A percentile compares a stretch with the other conserved stretches of the same genome.
phyloP scores from a whole-genome alignment of 805 yeast species.

The Yarrowia divulgata region DNA sequence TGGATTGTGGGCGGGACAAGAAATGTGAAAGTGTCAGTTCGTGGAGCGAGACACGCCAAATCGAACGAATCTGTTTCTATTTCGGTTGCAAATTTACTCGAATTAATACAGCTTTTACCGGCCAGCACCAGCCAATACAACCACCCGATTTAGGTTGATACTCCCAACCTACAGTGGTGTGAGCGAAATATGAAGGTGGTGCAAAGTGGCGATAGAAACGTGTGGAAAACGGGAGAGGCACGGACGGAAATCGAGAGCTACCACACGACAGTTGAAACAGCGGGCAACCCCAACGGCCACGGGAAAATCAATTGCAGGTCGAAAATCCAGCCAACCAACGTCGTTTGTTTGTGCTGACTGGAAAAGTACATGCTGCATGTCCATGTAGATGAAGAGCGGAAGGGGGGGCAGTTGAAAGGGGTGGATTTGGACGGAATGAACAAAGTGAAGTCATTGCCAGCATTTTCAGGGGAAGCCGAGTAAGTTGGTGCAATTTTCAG shows the following conservation, averaged over 20 bases:
- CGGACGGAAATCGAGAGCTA: background rate
- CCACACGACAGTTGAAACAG: too few species aligned
- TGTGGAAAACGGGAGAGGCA: background rate
- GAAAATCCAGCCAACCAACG: background rate
- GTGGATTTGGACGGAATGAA: background rate
- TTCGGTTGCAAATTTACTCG: background rate
- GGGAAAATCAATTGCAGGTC: background rate
- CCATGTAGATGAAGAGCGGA: conserved; percentile 3
- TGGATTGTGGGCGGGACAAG: too few species aligned
- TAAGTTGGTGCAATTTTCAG: background rate
- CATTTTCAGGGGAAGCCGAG: too few species aligned
- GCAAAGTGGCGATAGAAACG: conserved; percentile 6
- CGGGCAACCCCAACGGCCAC: background rate
- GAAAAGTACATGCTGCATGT: conserved; percentile 4
- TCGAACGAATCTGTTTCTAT: too few species aligned
- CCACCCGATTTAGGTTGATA: conserved; percentile 9
- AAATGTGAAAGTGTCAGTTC: too few species aligned
- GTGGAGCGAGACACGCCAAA: too few species aligned
- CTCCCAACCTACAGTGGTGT: conserved; percentile 26
- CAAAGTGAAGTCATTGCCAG: too few species aligned
- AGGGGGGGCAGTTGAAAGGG: background rate
- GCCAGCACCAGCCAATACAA: background rate
- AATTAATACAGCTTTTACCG: too few species aligned
- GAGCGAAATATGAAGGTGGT: conserved; percentile 11
- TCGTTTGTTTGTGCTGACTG: background rate